Evolutionary conservation across 352 stramenopile genomes (phyloP).

Genomic region (Phytophthora macrochlamydospora): DNA sequence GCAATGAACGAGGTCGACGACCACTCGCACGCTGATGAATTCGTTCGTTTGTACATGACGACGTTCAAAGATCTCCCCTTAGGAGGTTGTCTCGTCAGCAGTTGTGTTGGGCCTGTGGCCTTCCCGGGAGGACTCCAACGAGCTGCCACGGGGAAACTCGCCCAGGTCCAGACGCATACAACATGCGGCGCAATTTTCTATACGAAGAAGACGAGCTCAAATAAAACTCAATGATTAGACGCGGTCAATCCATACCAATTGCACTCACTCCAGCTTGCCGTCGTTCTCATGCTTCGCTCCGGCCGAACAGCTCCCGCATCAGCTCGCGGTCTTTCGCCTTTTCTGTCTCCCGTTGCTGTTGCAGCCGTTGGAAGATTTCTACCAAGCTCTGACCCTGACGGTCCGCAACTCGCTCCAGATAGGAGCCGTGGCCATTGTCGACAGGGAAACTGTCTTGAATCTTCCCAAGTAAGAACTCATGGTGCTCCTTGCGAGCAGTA

Average conservation of each 20-base stretch:
- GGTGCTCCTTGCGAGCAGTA: conserved; percentile 37
- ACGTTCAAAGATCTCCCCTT: conserved; percentile 32
- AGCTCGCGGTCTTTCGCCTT: conserved; percentile 36
- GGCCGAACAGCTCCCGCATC: conserved; percentile 32
- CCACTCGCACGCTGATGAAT: conserved; percentile 20
- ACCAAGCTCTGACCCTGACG: conserved; percentile 38
- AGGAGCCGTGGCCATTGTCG: conserved; percentile 35
- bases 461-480: conserved; percentile 38
- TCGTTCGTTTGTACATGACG: conserved; percentile 25
- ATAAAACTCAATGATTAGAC: neutral
- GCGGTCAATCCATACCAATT: conserved; percentile 8
- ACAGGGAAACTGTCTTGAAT: conserved; percentile 44
- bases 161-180: conserved; percentile 50
- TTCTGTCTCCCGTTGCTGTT: conserved; percentile 34
- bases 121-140: conserved; percentile 20
- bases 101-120: conserved; percentile 43
- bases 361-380: conserved; percentile 40
- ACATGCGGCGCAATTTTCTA: conserved; percentile 55
- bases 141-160: conserved; percentile 1
- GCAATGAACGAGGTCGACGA: conserved; percentile 40
- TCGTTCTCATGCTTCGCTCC: neutral
- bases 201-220: conserved; percentile 7
- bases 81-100: conserved; percentile 42
- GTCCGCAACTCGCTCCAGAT: conserved; percentile 42
- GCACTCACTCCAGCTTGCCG: neutral